Conservation (phyloP, 495 filamentous ascomycete species). For the Lepidopterella palustris region DNA sequence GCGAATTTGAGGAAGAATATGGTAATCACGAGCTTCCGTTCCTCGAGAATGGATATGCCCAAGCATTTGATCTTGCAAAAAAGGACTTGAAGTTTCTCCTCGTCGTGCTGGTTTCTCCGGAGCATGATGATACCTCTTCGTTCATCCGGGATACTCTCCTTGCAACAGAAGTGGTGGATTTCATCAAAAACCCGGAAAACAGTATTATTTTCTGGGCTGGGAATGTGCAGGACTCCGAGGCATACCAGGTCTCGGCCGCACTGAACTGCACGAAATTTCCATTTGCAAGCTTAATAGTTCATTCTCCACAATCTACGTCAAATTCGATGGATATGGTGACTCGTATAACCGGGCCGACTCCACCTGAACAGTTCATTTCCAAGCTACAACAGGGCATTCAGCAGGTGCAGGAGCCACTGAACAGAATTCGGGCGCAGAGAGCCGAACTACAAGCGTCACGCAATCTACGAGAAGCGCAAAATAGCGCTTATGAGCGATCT, state of each 20-base stretch:
- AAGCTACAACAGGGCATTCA: conserved; percentile 64
- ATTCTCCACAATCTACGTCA: conserved; percentile 72
- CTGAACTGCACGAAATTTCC: conserved; percentile 86
- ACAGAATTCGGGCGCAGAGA: conserved; percentile 60
- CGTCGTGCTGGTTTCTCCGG: conserved; percentile 76
- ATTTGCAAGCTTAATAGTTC: conserved; percentile 73
- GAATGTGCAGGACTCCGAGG: conserved; percentile 83
- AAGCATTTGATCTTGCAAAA: conserved; percentile 82
- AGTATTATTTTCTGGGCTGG: conserved; percentile 86
- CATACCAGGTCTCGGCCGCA: conserved; percentile 79
- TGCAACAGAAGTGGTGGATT: conserved; percentile 62
- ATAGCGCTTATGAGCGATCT: conserved; percentile 86
- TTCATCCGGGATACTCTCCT: conserved; percentile 81
- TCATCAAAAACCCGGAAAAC: conserved; percentile 63
- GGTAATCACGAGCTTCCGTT: conserved; percentile 63
- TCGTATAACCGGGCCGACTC: conserved; percentile 62
- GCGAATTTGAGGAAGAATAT: conserved; percentile 93
- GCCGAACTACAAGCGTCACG: conserved; percentile 70
- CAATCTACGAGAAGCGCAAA: conserved; percentile 73
- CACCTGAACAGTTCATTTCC: conserved; percentile 59
- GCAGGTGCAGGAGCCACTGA: conserved; percentile 62
- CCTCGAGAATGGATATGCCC: conserved; percentile 80
- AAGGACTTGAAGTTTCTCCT: conserved; percentile 84
- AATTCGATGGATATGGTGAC: conserved; percentile 81
- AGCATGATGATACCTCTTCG: conserved; percentile 84